These are phyloP conservation scores for Pythium insidiosum DNA, from an alignment of 352 stramenopile species.

Conservation along the genomic window DNA sequence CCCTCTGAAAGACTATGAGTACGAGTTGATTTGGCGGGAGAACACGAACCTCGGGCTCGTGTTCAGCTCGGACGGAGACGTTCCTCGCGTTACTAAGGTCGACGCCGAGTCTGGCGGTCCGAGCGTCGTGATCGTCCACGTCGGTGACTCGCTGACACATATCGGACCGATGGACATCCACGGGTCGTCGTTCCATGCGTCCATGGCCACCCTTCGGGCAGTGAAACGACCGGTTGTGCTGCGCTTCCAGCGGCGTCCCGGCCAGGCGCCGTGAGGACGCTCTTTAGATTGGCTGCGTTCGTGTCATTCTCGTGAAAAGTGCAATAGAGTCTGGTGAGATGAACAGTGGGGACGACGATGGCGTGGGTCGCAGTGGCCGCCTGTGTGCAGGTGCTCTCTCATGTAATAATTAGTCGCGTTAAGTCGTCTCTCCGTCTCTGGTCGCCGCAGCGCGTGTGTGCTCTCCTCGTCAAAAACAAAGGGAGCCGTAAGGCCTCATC, in stretches of 20 bases:
- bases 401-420: too few relatives aligned
- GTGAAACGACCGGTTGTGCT: conserved; percentile 78
- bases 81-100: conserved; percentile 78
- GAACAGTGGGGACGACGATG: too few relatives aligned
- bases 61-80: conserved; percentile 72
- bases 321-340: too few relatives aligned
- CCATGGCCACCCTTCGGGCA: conserved; percentile 74
- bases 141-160: conserved; percentile 70
- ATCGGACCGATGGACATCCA: conserved; percentile 76
- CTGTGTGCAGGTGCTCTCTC: too few relatives aligned
- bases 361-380: too few relatives aligned
- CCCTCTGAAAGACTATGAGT: conserved; percentile 60
- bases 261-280: neutral
- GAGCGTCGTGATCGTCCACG: conserved; percentile 59
- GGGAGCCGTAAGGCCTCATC: too few relatives aligned
- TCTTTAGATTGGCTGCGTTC: too few relatives aligned
- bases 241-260: conserved; percentile 43
- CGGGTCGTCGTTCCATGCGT: conserved; percentile 74
- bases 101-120: conserved; percentile 66
- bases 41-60: conserved; percentile 78
- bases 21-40: conserved; percentile 80
- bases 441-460: too few relatives aligned
- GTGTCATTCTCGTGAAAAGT: too few relatives aligned
- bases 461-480: too few relatives aligned
- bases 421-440: too few relatives aligned